Evolutionary conservation across 2,329 filamentous ascomycete species (phyloP).

Genomic region (Zymoseptoria brevis): DNA sequence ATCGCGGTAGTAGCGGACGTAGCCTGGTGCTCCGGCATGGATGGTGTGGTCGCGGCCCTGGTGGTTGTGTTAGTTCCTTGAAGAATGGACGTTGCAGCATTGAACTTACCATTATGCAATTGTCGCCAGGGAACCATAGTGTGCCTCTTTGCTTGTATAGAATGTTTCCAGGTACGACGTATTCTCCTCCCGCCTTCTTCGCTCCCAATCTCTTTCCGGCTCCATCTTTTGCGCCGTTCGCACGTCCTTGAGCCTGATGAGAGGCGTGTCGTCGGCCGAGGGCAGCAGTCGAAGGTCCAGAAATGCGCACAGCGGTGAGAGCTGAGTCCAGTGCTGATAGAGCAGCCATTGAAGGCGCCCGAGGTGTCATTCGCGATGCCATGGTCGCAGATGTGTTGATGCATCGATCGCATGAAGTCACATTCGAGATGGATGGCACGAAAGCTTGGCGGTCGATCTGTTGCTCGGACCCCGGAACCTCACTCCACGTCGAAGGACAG

Average conservation of each 20-base stretch:
- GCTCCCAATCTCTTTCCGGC: slow-evolving; percentile 84
- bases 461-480: neutral
- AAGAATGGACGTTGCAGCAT: neutral
- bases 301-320: slow-evolving; percentile 26
- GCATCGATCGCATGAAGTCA: neutral
- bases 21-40: slow-evolving; percentile 74
- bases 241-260: slow-evolving; percentile 53
- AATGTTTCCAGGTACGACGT: slow-evolving; percentile 92
- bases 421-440: neutral
- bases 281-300: slow-evolving; percentile 8
- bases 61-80: neutral
- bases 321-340: slow-evolving; percentile 25
- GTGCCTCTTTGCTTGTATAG: slow-evolving; percentile 96
- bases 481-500: neutral
- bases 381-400: slow-evolving; percentile 1
- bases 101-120: slow-evolving; percentile 62
- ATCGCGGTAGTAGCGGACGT: slow-evolving; percentile 95
- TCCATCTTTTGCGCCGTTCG: slow-evolving; percentile 63
- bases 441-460: neutral
- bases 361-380: slow-evolving; percentile 7
- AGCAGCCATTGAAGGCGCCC: slow-evolving; percentile 23
- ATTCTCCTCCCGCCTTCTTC: slow-evolving; percentile 88
- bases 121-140: slow-evolving; percentile 90
- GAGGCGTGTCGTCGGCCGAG: slow-evolving; percentile 46
- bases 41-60: slow-evolving; percentile 89